Base-by-base conservation (phyloP, 2,329 filamentous ascomycete species). In the Ustulina deusta region DNA sequence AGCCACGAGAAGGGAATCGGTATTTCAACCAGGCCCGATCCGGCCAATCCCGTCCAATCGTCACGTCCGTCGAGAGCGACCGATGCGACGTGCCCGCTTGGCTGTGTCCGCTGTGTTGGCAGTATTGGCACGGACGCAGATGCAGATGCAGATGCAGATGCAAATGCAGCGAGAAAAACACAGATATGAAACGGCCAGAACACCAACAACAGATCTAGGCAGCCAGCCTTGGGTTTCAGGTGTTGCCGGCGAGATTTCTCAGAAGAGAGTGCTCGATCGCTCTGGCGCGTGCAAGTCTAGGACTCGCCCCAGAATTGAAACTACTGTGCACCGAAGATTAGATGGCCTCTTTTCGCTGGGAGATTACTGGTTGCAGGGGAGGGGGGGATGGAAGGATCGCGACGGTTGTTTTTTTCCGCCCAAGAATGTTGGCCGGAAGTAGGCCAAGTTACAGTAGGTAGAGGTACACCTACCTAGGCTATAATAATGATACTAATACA, bases 351-450 rank as follows among this genome's bases (percentile, higher is more conserved):
- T 59, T 55, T 49, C 17, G 51, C 29, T 20, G 63, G n/a, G 36
- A 34, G 59, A 40, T 48, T 36, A 64, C 66, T 71, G 61, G 68
- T 36, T 65, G 63, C 22, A 49, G 52, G 65, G 56, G 54, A 32
- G 42, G 52, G 65, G 56, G 54, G 38, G 42, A 29, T 6, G 22
- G 46, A 49, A 69, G 55, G 44, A 54, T 59, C 63, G 54, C 60
- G 57, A 42, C 34, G 25, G 56, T 62, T 56, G 66, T 65, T 55
- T 60, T 61, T 48, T 54, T 22, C 32, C 15, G 38, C 40, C 42
- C 29, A 57, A 54, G 51, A 65, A 60, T 48, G 65, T 20, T 58
- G 61, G 38, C 52, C 57, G 56, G 22, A 29, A 46, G 55, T 34
- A 17, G 38, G 17, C 13, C 48, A 32, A 13, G 48, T 44, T 55